Evolutionary conservation across 768 basidiomycete species (phyloP), one percentile per base, ranked within the genome.

Genomic region (Cantharellus anzutake): DNA sequence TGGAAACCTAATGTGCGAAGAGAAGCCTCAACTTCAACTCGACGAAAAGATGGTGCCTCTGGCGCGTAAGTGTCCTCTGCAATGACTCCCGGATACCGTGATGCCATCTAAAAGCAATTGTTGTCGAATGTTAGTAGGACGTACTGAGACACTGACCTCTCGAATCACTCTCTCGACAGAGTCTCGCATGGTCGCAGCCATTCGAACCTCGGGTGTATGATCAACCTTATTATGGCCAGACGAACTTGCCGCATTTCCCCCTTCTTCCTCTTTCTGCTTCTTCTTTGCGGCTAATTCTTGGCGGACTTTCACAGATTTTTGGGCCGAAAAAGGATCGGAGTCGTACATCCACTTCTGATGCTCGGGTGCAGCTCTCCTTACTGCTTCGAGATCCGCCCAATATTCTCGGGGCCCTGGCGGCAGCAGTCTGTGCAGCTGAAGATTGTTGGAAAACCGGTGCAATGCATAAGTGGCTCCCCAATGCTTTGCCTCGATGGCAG

Each of bases 381-480:
- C 83, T 2, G 70, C 70, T 4, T 80, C 80, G 1, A 96, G 72
- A 64, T 80, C 75, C 57, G 78, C 78, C 92, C 92, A 96, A 68
- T 93, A 96, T 20, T 90, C 85, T 51, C 86, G 76, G 41, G 90
- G 86, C 4, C 83, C 82, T 2, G 86, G 81, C 14, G 93, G 93
- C 11, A 96, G 77, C 56, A 84, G 78, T 60, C 75, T 76, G 65
- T 87, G 80, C 14, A 89, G 74, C 66, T 82, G 82, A 2, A 86
- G 76, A 51, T 78, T 74, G 70, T 87, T 88, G 69, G 80, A 84
- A 65, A 85, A 80, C 86, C 90, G 81, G 70, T 91, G 86, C 58
- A 94, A 71, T 44, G 86, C 86, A 65, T 86, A 90, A 2, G 83
- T 84, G 14, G 90, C 90, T 42, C 83, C 90, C 83, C 86, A 92